These are phyloP conservation scores for Solanum rostratum DNA, from an alignment of 257 asterid species.

Conservation along the genomic window DNA sequence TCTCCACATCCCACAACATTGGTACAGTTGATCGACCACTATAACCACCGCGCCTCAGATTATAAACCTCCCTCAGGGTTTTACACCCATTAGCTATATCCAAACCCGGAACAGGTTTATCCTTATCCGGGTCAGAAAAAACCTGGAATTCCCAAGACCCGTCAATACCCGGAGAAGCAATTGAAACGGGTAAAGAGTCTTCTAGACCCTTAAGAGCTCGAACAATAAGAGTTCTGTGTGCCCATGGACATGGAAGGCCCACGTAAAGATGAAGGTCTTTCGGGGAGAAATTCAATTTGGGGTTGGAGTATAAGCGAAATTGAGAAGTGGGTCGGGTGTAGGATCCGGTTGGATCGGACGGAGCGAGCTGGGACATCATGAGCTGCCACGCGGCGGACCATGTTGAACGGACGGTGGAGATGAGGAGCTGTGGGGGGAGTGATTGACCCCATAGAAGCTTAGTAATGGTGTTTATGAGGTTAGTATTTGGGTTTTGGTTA, in stretches of 20 bases:
- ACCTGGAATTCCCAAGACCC: conserved; percentile 71
- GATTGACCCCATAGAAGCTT: conserved; percentile 81
- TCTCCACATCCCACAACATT: conserved; percentile 73
- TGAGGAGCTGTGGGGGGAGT: conserved; percentile 83
- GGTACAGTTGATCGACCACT: conserved; percentile 79
- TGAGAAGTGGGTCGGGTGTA: conserved; percentile 82
- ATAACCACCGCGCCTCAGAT: conserved; percentile 50
- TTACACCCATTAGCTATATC: conserved; percentile 60
- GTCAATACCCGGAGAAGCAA: conserved; percentile 70
- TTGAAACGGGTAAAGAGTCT: conserved; percentile 42
- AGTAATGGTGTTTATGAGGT: conserved; percentile 49
- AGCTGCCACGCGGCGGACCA: conserved; percentile 92
- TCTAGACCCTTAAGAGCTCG: conserved; percentile 91
- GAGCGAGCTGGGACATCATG: conserved; percentile 98
- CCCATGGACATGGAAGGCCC: conserved; percentile 98
- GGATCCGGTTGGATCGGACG: conserved; percentile 67
- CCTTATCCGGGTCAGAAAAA: background rate
- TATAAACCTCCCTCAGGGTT: conserved; percentile 65
- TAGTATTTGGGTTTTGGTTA: conserved; percentile 16
- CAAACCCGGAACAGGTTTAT: conserved; percentile 25
- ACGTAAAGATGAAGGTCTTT: conserved; percentile 74
- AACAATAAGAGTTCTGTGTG: conserved; percentile 90
- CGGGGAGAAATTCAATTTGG: conserved; percentile 5
- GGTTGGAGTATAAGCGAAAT: conserved; percentile 33
- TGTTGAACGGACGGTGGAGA: conserved; percentile 89